Conservation (phyloP, 495 filamentous ascomycete genomes). For the Glutinoglossum americanum region DNA sequence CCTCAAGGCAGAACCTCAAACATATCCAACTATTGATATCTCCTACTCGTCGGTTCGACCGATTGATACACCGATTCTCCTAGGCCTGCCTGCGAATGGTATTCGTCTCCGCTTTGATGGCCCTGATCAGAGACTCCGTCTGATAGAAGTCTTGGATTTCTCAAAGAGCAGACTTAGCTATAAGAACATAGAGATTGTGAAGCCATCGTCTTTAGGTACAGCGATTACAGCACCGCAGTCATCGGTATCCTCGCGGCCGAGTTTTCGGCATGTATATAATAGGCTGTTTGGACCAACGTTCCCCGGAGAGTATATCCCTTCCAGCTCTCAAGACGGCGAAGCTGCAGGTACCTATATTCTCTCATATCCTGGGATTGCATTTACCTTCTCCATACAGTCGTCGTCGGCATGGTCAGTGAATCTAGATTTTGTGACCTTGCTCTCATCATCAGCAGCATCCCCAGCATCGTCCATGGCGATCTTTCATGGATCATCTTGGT, state of each 20-base stretch:
- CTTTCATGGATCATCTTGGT: conserved; percentile 76
- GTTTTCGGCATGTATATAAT: conserved; percentile 80
- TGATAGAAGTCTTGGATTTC: conserved; percentile 85
- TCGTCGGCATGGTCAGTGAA: conserved; percentile 54
- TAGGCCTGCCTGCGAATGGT: conserved; percentile 65
- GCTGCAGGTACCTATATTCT: conserved; percentile 48
- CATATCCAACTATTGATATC: conserved; percentile 65
- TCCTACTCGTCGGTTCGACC: conserved; percentile 51
- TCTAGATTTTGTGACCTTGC: conserved; percentile 66
- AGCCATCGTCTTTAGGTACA: conserved; percentile 22
- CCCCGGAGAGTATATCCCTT: conserved; percentile 69
- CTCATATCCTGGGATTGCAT: conserved; percentile 84
- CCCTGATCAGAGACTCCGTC: conserved; percentile 67
- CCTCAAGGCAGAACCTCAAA: conserved; percentile 62
- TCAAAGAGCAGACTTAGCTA: conserved; percentile 64
- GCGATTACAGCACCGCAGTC: conserved; percentile 10
- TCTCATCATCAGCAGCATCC: conserved; percentile 55
- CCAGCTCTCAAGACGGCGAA: conserved; percentile 26
- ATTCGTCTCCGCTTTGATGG: conserved; percentile 84
- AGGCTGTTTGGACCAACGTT: conserved; percentile 79
- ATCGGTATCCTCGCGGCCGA: conserved; percentile 37
- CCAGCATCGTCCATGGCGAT: conserved; percentile 68
- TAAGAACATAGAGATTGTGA: conserved; percentile 67
- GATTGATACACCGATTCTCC: conserved; percentile 43
- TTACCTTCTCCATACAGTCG: conserved; percentile 61